A percentile compares a stretch with the other conserved stretches of the same genome.
Conservation (phyloP, 2,329 filamentous ascomycete genomes). For the Myotisia sp. region DNA sequence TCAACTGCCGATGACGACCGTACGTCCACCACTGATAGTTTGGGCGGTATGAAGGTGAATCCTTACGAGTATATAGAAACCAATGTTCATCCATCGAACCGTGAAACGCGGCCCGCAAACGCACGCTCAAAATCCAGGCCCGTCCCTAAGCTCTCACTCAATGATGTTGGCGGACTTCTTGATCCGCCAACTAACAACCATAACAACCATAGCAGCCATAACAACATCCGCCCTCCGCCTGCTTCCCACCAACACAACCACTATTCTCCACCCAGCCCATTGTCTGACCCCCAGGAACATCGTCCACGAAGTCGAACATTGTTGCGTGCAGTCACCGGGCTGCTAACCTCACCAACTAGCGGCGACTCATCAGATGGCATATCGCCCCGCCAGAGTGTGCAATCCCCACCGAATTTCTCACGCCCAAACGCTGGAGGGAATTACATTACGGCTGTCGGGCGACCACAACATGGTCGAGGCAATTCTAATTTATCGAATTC, state of each 20-base stretch:
- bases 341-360: constrained; percentile 13
- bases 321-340: constrained; percentile 24
- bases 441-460: not conserved
- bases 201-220: constrained; percentile 13
- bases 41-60: constrained; percentile 22
- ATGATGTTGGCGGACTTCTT: constrained; percentile 68
- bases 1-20: constrained; percentile 18
- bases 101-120: constrained; percentile 21
- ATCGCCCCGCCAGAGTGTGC: constrained; percentile 2
- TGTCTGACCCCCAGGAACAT: constrained; percentile 4
- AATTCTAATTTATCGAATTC: no score
- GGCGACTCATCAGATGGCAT: constrained; percentile 10
- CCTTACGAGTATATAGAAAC: constrained; percentile 24
- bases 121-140: constrained; percentile 21
- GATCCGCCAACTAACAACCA: constrained; percentile 35
- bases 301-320: constrained; percentile 18
- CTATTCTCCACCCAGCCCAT: not conserved
- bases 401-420: constrained; percentile 10
- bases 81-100: constrained; percentile 13
- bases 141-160: constrained; percentile 57
- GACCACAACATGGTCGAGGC: no score
- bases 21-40: constrained; percentile 19
- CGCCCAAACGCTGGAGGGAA: constrained; percentile 5
- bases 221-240: constrained; percentile 5
- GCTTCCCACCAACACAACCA: no score